Evolutionary conservation across 2,329 filamentous ascomycete genomes (phyloP).

Genomic region (Trichoderma sp.): DNA sequence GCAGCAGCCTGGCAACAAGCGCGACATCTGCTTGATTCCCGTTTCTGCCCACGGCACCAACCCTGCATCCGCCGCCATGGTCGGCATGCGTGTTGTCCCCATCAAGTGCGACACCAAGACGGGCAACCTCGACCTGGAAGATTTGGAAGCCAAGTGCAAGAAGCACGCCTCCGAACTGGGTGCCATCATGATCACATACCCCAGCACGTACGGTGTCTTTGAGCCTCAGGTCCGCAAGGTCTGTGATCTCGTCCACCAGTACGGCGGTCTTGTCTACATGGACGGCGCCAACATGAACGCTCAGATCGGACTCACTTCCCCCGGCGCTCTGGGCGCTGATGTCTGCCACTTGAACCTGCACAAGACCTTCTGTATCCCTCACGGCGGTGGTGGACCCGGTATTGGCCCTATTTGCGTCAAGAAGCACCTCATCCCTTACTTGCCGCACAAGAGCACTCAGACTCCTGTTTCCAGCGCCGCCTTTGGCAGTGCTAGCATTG

Average conservation of each 20-base stretch:
- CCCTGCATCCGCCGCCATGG: slow-evolving; percentile 92
- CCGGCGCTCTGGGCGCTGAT: slow-evolving; percentile 92
- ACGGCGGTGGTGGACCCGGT: slow-evolving; percentile 90
- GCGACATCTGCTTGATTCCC: slow-evolving; percentile 91
- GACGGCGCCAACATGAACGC: slow-evolving; percentile 99
- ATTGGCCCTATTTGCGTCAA: slow-evolving; percentile 94
- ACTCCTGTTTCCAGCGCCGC: slow-evolving; percentile 77
- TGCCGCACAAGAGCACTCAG: slow-evolving; percentile 45
- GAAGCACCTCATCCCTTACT: slow-evolving; percentile 71
- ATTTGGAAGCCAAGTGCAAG: slow-evolving; percentile 85
- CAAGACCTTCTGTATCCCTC: slow-evolving; percentile 98
- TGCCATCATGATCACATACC: slow-evolving; percentile 97
- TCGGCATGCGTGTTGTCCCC: slow-evolving; percentile 89
- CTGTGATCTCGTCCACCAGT: slow-evolving; percentile 79
- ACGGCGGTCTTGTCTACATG: slow-evolving; percentile 97
- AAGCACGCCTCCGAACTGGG: slow-evolving; percentile 83
- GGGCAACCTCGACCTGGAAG: slow-evolving; percentile 84
- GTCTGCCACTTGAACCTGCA: slow-evolving; percentile 97
- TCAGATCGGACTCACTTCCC: slow-evolving; percentile 92
- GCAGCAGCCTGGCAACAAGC: slow-evolving; percentile 65
- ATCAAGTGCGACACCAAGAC: slow-evolving; percentile 87
- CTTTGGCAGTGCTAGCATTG: slow-evolving; percentile 86
- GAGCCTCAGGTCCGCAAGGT: slow-evolving; percentile 86
- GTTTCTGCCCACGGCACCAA: slow-evolving; percentile 96
- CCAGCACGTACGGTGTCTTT: slow-evolving; percentile 92